Conservation (phyloP, 345 rosid species). For the Salix dunnii region DNA sequence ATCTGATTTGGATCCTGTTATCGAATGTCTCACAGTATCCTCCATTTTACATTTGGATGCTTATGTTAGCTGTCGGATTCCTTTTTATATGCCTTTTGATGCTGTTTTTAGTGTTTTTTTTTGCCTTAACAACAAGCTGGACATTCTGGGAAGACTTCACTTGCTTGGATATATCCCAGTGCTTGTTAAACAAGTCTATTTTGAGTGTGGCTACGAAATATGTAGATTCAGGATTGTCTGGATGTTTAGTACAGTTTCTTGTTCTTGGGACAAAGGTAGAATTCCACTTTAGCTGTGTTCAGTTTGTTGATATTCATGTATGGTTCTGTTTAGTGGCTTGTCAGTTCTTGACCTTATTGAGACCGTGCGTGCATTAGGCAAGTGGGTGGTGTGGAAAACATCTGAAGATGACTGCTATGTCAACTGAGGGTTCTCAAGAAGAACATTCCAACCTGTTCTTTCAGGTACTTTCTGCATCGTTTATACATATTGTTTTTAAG, state of each 20-base stretch:
- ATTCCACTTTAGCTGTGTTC: not conserved
- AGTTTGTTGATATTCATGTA: not conserved
- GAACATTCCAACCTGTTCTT: conserved; percentile 62
- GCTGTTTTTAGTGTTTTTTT: not conserved
- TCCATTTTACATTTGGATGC: not conserved
- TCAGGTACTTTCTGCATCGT: conserved; percentile 40
- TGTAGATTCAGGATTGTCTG: conserved; percentile 43
- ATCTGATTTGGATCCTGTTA: conserved; percentile 44
- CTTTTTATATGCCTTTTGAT: not conserved
- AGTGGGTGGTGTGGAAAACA: conserved; percentile 83
- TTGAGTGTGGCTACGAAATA: conserved; percentile 55
- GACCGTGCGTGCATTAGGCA: conserved; percentile 37
- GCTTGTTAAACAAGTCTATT: conserved; percentile 67
- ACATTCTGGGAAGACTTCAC: conserved; percentile 82
- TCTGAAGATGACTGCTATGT: conserved; percentile 77
- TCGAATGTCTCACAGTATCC: conserved; percentile 73
- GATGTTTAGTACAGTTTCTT: conserved; percentile 43
- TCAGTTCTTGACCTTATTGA: conserved; percentile 11
- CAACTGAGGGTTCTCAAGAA: conserved; percentile 78
- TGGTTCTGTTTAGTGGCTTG: not conserved
- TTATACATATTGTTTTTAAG: not conserved
- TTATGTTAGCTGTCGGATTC: not conserved
- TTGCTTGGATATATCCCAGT: conserved; percentile 82
- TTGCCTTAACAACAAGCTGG: conserved; percentile 48
- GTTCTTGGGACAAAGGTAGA: conserved; percentile 67